Percentiles rank a stretch among this genome's conserved stretches.
Evolutionary conservation across 2,329 filamentous ascomycete genomes (phyloP).

Genomic region (Eurotiales sp.): DNA sequence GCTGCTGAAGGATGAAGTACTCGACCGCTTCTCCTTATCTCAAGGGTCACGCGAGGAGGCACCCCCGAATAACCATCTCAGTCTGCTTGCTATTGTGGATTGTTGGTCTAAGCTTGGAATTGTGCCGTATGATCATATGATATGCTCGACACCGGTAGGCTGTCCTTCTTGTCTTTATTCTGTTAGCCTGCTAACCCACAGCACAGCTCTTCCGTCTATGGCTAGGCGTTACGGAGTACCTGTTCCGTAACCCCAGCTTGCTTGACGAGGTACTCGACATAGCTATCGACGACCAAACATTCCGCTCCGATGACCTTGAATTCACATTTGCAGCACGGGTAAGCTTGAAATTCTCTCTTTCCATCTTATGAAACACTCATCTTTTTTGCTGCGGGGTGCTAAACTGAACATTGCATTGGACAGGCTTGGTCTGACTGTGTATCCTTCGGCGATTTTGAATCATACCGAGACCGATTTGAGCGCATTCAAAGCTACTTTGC

Average conservation of each 20-base stretch:
- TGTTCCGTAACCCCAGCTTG: conserved; percentile 78
- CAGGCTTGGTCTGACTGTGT: conserved; percentile 93
- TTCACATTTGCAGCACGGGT: conserved; percentile 91
- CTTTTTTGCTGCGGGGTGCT: too few relatives aligned
- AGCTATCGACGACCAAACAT: conserved; percentile 83
- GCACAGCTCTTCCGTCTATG: conserved; percentile 80
- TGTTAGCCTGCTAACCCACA: not conserved
- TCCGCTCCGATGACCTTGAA: conserved; percentile 92
- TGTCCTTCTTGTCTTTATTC: not conserved
- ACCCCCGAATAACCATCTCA: conserved; percentile 84
- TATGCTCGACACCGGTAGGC: conserved; percentile 84
- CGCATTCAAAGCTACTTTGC: conserved; percentile 89
- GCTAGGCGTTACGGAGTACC: conserved; percentile 93
- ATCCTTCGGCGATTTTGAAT: conserved; percentile 83
- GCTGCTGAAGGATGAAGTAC: conserved; percentile 71
- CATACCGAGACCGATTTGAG: conserved; percentile 87
- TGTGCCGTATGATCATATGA: conserved; percentile 98
- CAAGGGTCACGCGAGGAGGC: conserved; percentile 61
- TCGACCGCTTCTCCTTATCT: conserved; percentile 85
- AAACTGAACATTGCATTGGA: not conserved
- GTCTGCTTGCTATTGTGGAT: conserved; percentile 92
- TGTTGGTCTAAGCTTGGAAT: conserved; percentile 95
- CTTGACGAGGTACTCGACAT: conserved; percentile 82
- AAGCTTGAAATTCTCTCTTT: conserved; percentile 21
- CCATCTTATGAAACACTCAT: not conserved